Percentiles rank a stretch among this genome's conserved stretches.
Conservation (phyloP, 192 early-diverging fungal genomes). For the Physocladia obscura region DNA sequence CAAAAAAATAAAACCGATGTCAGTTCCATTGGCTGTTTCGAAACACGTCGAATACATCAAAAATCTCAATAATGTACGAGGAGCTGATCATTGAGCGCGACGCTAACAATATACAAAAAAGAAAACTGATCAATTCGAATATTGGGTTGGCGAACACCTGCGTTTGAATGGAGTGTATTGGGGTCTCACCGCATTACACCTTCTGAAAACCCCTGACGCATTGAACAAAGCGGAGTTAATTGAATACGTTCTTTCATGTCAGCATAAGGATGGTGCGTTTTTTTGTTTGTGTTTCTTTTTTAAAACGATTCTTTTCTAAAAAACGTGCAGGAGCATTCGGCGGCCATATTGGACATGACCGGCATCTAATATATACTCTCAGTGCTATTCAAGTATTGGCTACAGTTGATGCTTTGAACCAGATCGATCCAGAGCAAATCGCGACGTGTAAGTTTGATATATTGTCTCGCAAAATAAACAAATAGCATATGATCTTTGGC, state of each 20-base stretch:
- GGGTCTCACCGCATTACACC: conserved; percentile 80
- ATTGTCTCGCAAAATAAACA: not conserved
- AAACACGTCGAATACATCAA: conserved; percentile 44
- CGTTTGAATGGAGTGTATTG: conserved; percentile 90
- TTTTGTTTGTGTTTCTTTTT: no score
- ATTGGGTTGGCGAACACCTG: conserved; percentile 90
- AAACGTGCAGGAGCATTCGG: conserved; percentile 83
- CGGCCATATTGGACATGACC: conserved; percentile 80
- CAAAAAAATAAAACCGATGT: no score
- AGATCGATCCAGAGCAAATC: conserved; percentile 65
- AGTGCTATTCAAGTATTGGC: conserved; percentile 86
- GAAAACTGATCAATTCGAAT: conserved; percentile 85
- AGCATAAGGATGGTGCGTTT: conserved; percentile 72
- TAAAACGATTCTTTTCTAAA: no score
- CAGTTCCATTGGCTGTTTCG: not conserved
- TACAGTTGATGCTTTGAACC: conserved; percentile 77
- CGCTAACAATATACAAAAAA: conserved; percentile 26
- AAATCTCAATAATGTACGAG: conserved; percentile 41
- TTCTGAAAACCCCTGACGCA: conserved; percentile 65
- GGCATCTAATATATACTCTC: conserved; percentile 88
- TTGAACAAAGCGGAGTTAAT: conserved; percentile 74
- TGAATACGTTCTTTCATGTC: conserved; percentile 76
- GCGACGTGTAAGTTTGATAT: conserved; percentile 32
- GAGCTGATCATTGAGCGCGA: not conserved
- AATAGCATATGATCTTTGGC: not conserved